Base-by-base conservation (phyloP, 805 yeast genomes). In the Vanderwaltozyma yarrowii region DNA sequence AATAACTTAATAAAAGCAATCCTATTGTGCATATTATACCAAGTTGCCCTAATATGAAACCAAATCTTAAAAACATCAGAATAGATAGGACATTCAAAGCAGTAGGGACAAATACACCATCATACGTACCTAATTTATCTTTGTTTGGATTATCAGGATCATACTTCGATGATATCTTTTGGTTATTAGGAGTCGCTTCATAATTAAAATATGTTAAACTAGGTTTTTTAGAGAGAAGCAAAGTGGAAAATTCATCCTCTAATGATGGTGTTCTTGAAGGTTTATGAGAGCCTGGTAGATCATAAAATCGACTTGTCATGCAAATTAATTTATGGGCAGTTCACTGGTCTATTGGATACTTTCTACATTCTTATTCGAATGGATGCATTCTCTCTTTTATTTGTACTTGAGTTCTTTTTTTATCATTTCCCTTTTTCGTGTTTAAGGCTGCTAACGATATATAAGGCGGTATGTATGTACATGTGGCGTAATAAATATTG, bases 41-140 rank as follows among this genome's bases (percentile, higher is more conserved):
- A 70, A 89, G 78, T 55, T 92, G 96, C 9, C 98, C 98, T 25
- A 92, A 69, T 26, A 92, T 80, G 62, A 88, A 92, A 5, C 98
- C 98, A 58, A 92, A 92, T 45, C 99, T 74, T 47, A 92, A 67
- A 56, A 89, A 92, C 95, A 92, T 87, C 58, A 92, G 71, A 51
- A 92, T 92, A 3, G 96, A 87, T 23, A 92, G 67, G 32, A 92
- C 96, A 60, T 92, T 92, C 30, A 92, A 66, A 0, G 95, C 76
- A 0, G 97, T 92, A 10, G 99, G 98, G 13, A 92, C 71, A 53
- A 94, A 88, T 2, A 88, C 96, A 13, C 96, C 97, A 41, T 76
- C 80, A 44, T 80, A 77, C 0, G 96, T 89, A 31, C 79, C 86
- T 36, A 88, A 64, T 51, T 88, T 88, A 32, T 53, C 43, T 21